Conservation (phyloP, 2,329 filamentous ascomycete genomes). For the Aquanectria penicillioides region DNA sequence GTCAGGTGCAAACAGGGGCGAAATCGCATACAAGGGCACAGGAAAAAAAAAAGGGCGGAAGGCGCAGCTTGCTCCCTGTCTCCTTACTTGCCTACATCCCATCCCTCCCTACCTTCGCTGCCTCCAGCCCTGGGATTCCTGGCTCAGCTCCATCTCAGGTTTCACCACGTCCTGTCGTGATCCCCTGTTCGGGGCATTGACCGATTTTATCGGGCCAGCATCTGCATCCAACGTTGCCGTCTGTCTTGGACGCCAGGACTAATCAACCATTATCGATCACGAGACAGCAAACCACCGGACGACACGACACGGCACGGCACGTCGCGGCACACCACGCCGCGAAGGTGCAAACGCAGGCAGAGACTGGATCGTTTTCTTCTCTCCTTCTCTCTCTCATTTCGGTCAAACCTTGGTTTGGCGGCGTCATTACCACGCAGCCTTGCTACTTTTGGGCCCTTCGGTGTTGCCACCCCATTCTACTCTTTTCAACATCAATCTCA, state of each 20-base stretch:
- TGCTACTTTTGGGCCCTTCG: too few species aligned
- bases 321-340: not conserved
- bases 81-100: too few species aligned
- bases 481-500: too few species aligned
- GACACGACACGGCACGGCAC: too few species aligned
- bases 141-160: conserved; percentile 21
- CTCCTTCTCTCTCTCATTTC: not conserved
- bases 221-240: conserved; percentile 9
- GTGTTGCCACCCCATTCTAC: too few species aligned
- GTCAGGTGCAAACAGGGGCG: not conserved
- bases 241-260: not conserved
- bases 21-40: not conserved
- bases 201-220: conserved; percentile 12
- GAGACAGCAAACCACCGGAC: not conserved
- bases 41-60: conserved; percentile 3
- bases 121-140: not conserved
- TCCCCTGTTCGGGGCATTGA: conserved; percentile 3
- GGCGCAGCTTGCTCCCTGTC: not conserved
- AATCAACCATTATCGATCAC: conserved; percentile 9
- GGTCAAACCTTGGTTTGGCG: not conserved
- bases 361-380: not conserved
- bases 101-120: not conserved
- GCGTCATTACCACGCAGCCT: too few species aligned
- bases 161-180: conserved; percentile 35
- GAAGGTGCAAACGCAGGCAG: not conserved